Percentiles rank a stretch among this genome's conserved stretches.
Conservation (phyloP, 768 basidiomycete species). For the Collybia mongolica region DNA sequence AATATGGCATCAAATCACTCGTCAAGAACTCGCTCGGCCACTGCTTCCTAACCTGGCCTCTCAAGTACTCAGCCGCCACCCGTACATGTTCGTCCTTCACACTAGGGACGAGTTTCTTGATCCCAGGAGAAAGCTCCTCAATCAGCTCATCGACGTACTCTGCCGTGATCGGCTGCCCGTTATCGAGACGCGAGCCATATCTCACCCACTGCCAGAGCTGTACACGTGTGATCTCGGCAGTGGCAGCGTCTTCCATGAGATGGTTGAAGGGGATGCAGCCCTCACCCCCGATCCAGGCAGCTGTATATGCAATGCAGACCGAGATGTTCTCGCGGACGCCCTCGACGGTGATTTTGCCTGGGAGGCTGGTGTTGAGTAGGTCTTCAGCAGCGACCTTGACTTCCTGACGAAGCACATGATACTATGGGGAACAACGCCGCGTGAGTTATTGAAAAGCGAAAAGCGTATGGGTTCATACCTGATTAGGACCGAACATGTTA, state of each 20-base stretch:
- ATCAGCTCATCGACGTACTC: slow-evolving; percentile 64
- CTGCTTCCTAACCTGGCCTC: slow-evolving; percentile 70
- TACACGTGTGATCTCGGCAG: slow-evolving; percentile 96
- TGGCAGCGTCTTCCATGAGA: slow-evolving; percentile 98
- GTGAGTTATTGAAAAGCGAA: background rate
- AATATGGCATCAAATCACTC: slow-evolving; percentile 86
- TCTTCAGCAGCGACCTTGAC: slow-evolving; percentile 88
- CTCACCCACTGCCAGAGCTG: slow-evolving; percentile 99
- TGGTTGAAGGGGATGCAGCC: slow-evolving; percentile 96
- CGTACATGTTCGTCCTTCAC: slow-evolving; percentile 70
- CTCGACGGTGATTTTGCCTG: slow-evolving; percentile 84
- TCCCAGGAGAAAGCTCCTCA: slow-evolving; percentile 64
- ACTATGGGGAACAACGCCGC: slow-evolving; percentile 42
- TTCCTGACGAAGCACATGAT: slow-evolving; percentile 89
- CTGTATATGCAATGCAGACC: slow-evolving; percentile 86
- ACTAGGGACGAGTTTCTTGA: slow-evolving; percentile 59
- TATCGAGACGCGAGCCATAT: slow-evolving; percentile 65
- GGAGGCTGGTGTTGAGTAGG: slow-evolving; percentile 76
- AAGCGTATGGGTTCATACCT: slow-evolving; percentile 42
- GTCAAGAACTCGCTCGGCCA: slow-evolving; percentile 98
- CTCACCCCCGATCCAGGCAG: slow-evolving; percentile 95
- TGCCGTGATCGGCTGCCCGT: slow-evolving; percentile 65
- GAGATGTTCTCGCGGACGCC: slow-evolving; percentile 88
- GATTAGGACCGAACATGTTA: slow-evolving; percentile 96
- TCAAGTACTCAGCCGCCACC: slow-evolving; percentile 77